These are phyloP conservation scores for Ceratocystiopsis sp. DNA, from an alignment of 2,329 filamentous ascomycete genomes.

Conservation along the genomic window DNA sequence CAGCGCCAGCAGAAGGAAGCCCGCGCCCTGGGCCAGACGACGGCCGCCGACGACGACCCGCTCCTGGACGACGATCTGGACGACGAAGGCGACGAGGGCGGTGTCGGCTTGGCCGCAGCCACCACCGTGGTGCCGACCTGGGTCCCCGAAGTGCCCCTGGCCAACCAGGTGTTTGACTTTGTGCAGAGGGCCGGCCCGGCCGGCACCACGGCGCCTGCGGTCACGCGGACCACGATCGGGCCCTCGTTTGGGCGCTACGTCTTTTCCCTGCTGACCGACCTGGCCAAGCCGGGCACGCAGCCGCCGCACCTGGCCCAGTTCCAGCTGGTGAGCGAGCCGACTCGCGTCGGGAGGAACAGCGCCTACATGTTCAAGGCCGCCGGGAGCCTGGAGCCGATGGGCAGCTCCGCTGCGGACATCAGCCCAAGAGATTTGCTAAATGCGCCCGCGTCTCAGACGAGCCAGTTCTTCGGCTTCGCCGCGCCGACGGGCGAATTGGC, in stretches of 20 bases:
- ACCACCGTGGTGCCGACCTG: too few species aligned
- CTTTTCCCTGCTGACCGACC: constrained; percentile 15
- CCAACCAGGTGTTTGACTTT: constrained; percentile 19
- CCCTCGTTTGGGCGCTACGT: constrained; percentile 20
- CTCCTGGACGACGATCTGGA: constrained; percentile 2
- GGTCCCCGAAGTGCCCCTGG: constrained; percentile 12
- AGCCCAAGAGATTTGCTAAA: too few species aligned
- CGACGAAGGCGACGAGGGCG: constrained; percentile 3
- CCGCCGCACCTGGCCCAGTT: constrained; percentile 23
- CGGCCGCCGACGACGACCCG: constrained; percentile 1
- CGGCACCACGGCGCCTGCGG: constrained; percentile 20
- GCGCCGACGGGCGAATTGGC: too few species aligned
- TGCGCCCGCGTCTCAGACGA: too few species aligned
- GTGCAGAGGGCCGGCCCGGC: constrained; percentile 15
- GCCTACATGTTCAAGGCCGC: constrained; percentile 23
- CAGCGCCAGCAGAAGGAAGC: background rate
- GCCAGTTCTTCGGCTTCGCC: too few species aligned
- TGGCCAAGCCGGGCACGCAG: constrained; percentile 19
- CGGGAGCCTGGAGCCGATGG: too few species aligned
- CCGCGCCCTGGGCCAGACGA: too few species aligned
- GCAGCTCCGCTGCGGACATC: too few species aligned
- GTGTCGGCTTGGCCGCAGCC: too few species aligned
- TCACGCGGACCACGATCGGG: constrained; percentile 19
- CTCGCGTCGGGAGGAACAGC: constrained; percentile 22
- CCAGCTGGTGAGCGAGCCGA: constrained; percentile 20